Evolutionary conservation across 768 basidiomycete genomes (phyloP).

Genomic region (Rhodotorula taiwanensis): DNA sequence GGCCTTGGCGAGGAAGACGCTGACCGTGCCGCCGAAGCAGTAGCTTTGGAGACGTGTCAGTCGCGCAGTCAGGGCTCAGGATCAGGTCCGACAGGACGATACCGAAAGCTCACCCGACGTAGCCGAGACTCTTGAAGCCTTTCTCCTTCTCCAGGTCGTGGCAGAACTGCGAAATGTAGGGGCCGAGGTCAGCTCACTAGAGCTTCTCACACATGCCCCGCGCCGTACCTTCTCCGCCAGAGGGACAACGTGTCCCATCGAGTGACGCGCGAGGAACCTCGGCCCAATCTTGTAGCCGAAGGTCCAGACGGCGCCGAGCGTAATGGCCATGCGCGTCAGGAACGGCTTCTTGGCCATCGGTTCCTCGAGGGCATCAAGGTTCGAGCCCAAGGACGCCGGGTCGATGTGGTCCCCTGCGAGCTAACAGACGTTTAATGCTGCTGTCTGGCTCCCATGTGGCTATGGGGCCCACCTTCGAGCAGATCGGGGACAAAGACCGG

Average conservation of each 20-base stretch:
- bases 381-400: not conserved
- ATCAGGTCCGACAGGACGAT: no score
- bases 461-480: not conserved
- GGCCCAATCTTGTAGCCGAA: not conserved
- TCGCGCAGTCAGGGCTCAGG: no score
- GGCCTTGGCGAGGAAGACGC: not conserved
- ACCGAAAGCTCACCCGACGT: slow-evolving; percentile 5
- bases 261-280: not conserved
- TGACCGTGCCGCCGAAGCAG: not conserved
- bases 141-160: not conserved
- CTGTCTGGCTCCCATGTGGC: not conserved
- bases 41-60: not conserved
- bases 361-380: not conserved
- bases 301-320: not conserved
- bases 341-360: not conserved
- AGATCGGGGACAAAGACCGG: slow-evolving; percentile 7
- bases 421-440: no score
- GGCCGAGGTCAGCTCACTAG: not conserved
- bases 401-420: not conserved
- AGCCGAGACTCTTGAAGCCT: not conserved
- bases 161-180: no score
- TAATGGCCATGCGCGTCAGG: not conserved
- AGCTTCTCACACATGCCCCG: not conserved
- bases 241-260: no score
- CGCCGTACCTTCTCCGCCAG: not conserved